A percentile compares a stretch with the other conserved stretches of the same genome.
These are phyloP conservation scores for Auriscalpium microsporum DNA, from an alignment of 768 basidiomycete genomes.

Conservation along the genomic window DNA sequence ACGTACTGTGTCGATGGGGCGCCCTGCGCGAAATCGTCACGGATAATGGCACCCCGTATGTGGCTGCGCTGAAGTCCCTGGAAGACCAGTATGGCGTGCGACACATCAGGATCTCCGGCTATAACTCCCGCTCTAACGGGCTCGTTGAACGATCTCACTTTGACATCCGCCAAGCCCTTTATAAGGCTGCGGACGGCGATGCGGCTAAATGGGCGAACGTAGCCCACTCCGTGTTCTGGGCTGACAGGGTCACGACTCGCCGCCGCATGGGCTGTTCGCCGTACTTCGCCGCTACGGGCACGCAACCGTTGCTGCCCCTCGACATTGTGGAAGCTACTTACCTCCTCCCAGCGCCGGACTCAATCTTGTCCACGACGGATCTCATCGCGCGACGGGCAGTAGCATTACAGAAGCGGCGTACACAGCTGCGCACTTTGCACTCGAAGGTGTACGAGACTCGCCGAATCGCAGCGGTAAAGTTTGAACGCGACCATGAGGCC, in stretches of 20 bases:
- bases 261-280: constrained; percentile 26
- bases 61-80: constrained; percentile 19
- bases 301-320: constrained; percentile 15
- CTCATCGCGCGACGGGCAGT: no score
- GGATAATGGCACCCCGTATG: constrained; percentile 31
- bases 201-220: constrained; percentile 24
- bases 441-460: no score
- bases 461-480: no score
- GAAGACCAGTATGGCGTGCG: constrained; percentile 23
- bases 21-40: constrained; percentile 29
- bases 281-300: constrained; percentile 12
- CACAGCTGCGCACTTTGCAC: no score
- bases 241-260: constrained; percentile 26
- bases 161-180: constrained; percentile 26
- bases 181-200: constrained; percentile 27
- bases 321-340: constrained; percentile 17
- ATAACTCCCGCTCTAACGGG: constrained; percentile 36
- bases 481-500: no score
- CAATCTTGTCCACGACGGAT: constrained; percentile 4
- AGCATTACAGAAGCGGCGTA: no score
- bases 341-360: neutral
- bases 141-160: constrained; percentile 24
- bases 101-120: constrained; percentile 32
- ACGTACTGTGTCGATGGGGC: constrained; percentile 33
- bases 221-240: constrained; percentile 25